Evolutionary conservation across 345 rosid genomes (phyloP).

Genomic region (Populus nigra): DNA sequence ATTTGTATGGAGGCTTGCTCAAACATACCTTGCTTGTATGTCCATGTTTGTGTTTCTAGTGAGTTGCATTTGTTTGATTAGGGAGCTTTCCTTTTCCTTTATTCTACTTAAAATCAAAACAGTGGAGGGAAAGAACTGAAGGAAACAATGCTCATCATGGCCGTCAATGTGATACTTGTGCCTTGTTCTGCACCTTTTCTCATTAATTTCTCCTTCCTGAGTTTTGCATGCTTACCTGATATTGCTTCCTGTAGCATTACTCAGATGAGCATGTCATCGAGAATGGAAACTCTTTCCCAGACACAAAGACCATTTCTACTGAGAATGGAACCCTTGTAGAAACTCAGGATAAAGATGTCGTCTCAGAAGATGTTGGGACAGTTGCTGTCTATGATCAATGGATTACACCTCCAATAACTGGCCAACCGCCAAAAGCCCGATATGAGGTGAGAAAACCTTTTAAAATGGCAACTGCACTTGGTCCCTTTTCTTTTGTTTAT

Average conservation of each 20-base stretch:
- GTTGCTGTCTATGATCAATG: slow-evolving; percentile 89
- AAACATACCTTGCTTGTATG: not conserved
- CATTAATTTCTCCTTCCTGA: not conserved
- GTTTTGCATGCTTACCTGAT: slow-evolving; percentile 4
- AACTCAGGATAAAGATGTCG: slow-evolving; percentile 90
- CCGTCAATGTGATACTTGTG: not conserved
- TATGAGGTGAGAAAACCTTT: slow-evolving; percentile 65
- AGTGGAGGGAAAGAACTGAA: not conserved
- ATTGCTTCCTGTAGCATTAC: slow-evolving; percentile 43
- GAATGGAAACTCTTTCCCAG: slow-evolving; percentile 60
- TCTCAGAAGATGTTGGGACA: slow-evolving; percentile 73
- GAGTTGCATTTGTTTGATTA: not conserved
- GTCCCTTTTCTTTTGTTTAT: slow-evolving; percentile 17
- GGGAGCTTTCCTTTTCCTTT: not conserved
- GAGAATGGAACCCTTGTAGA: slow-evolving; percentile 65
- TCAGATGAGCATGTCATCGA: slow-evolving; percentile 49
- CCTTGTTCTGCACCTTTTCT: not conserved
- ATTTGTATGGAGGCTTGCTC: not conserved
- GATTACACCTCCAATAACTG: slow-evolving; percentile 72
- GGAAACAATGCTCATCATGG: not conserved
- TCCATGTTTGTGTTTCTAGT: not conserved
- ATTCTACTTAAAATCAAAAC: not conserved
- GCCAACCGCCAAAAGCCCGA: slow-evolving; percentile 84
- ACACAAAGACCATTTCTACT: slow-evolving; percentile 61
- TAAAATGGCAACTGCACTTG: slow-evolving; percentile 6